A percentile compares a stretch with the other conserved stretches of the same genome.
phyloP scores from a whole-genome alignment of 805 yeast species.

The Wickerhamomyces strasburgensis region DNA sequence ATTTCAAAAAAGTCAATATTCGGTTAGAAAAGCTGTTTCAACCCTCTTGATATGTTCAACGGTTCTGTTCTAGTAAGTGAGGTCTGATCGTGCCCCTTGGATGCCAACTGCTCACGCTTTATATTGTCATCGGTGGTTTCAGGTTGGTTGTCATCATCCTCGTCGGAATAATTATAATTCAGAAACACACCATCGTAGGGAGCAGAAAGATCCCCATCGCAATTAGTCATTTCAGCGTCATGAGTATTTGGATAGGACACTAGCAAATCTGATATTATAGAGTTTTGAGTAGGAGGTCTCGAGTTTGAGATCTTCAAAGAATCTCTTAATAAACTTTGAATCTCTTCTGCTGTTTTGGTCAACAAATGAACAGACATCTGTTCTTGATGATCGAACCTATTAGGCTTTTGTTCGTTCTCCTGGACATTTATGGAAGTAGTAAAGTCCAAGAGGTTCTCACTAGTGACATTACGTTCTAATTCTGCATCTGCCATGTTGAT shows the following conservation, averaged over 20 bases:
- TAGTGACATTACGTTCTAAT: neutral
- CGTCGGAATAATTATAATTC: constrained; percentile 19
- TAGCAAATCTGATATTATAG: neutral
- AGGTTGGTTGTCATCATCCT: constrained; percentile 3
- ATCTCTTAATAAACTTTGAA: no score
- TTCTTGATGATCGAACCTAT: no score
- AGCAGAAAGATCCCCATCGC: neutral
- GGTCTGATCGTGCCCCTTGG: neutral
- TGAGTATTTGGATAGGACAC: neutral
- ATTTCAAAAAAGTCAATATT: no score
- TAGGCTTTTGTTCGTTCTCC: neutral
- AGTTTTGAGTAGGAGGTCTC: no score
- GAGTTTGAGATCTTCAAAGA: no score
- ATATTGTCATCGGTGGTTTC: neutral
- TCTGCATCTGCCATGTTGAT: no score
- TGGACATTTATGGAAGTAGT: no score
- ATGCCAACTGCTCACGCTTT: no score
- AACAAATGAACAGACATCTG: no score
- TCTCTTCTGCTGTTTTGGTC: no score
- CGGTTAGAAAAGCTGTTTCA: constrained; percentile 7
- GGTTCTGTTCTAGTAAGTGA: constrained; percentile 1
- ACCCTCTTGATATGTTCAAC: constrained; percentile 5
- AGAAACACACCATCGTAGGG: constrained; percentile 20
- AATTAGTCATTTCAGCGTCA: neutral
- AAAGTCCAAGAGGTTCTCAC: neutral